Base-by-base conservation (phyloP, 331 rosid species). In the Stylosanthes scabra region DNA sequence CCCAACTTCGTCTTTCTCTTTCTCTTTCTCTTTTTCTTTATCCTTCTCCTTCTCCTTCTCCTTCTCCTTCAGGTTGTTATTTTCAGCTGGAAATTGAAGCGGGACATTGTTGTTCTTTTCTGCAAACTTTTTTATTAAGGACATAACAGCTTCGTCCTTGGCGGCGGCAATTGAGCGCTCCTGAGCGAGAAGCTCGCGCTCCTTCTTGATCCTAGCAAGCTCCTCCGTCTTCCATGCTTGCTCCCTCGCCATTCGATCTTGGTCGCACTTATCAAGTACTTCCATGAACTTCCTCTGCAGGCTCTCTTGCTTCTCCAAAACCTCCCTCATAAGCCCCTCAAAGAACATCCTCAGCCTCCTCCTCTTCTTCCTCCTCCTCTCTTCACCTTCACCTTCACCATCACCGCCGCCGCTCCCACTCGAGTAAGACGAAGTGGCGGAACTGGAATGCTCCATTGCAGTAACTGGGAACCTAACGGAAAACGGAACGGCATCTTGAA, bases 151-250 rank as follows among this genome's bases (percentile, higher is more conserved):
- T 27, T 94, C 86, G 73, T 92, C 96, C 71, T 92, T 92, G 9
- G 93, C 93, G 2, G 92, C 92, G 0, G 92, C 86, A 3, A 88
- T 66, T 0, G 97, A 83, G 54, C 97, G 80, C 71, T 92, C 96
- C n/a, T 88, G 92, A 82, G 72, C 96, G 5, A 92, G 75, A 44
- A 81, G 65, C 74, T 88, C 93, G 0, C 84, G 78, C 63, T 92
- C 97, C 67, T 73, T 79, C 81, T 77, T 62, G 45, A 92, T 75
- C 71, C 92, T 55, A 10, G 76, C 93, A 29, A 89, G 63, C 69
- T 89, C 97, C 78, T 88, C 87, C 42, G 29, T 58, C 86, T 81
- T 92, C 97, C 97, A 89, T 0, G 68, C 90, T 75, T 92, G 90
- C 63, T 92, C 93, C 66, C 97, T 76, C 4, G 84, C 88, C 34